These are phyloP conservation scores for Neurospora sp. DNA, from an alignment of 2,329 filamentous ascomycete species.

Conservation along the genomic window DNA sequence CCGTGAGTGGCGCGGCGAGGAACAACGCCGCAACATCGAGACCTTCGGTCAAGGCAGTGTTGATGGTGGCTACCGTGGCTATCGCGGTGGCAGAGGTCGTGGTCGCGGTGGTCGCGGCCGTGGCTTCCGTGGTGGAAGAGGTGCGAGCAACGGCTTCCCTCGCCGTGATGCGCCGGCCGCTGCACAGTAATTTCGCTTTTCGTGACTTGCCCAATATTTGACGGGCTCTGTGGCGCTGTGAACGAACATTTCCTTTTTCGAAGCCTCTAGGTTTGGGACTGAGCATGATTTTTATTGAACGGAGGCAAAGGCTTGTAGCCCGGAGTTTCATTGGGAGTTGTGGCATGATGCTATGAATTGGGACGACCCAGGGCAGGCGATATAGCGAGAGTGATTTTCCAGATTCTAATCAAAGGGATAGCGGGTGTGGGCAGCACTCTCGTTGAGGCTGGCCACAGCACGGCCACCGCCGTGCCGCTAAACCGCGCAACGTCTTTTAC, in stretches of 20 bases:
- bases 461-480: background rate
- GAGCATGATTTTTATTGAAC: background rate
- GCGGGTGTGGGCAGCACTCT: background rate
- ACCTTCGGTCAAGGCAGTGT: conserved; percentile 96
- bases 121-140: conserved; percentile 7
- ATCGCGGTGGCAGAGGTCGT: conserved; percentile 48
- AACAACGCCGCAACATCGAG: conserved; percentile 92
- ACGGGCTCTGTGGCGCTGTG: conserved; percentile 8
- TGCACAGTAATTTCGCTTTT: conserved; percentile 10
- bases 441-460: background rate
- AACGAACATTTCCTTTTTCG: background rate
- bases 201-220: background rate
- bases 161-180: conserved; percentile 10
- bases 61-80: conserved; percentile 66
- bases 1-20: conserved; percentile 82
- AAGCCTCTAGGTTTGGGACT: background rate
- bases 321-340: background rate
- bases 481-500: background rate
- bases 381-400: conserved; percentile 1
- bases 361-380: background rate
- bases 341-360: background rate
- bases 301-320: background rate
- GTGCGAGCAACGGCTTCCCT: conserved; percentile 11
- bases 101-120: conserved; percentile 25
- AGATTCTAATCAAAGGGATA: background rate